These are phyloP conservation scores for Cercophora samala DNA, from an alignment of 495 filamentous ascomycete genomes.

Conservation along the genomic window DNA sequence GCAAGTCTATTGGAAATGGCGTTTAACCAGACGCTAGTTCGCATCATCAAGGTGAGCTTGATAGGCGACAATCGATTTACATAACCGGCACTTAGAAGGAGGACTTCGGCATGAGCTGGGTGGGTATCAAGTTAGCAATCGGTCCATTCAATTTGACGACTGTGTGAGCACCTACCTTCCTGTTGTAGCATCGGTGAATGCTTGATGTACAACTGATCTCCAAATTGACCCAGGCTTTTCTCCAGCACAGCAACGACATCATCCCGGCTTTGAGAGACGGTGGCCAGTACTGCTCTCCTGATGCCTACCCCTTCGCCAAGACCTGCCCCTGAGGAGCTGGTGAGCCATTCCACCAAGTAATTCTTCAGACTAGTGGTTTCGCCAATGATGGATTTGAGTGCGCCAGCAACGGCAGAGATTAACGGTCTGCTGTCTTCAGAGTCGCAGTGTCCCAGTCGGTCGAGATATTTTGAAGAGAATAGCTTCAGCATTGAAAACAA, in stretches of 20 bases:
- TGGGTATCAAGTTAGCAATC: conserved; percentile 30
- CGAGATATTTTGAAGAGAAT: conserved; percentile 55
- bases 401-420: conserved; percentile 49
- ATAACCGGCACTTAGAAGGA: conserved; percentile 76
- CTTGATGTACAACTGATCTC: conserved; percentile 80
- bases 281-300: conserved; percentile 63
- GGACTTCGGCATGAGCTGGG: conserved; percentile 68
- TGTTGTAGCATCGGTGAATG: conserved; percentile 79
- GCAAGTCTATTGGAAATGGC: conserved; percentile 84
- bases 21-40: conserved; percentile 68
- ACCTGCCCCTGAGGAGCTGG: conserved; percentile 60
- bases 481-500: conserved; percentile 57
- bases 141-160: neutral
- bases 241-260: conserved; percentile 58
- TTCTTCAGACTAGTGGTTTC: conserved; percentile 39
- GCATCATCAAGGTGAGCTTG: conserved; percentile 60
- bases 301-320: conserved; percentile 59
- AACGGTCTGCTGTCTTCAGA: conserved; percentile 32
- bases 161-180: conserved; percentile 58
- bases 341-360: conserved; percentile 67
- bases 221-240: conserved; percentile 68
- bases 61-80: conserved; percentile 59
- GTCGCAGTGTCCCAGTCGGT: conserved; percentile 28
- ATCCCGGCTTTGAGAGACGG: conserved; percentile 52
- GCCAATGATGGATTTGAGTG: conserved; percentile 41